These are phyloP conservation scores for Metrosideros polymorpha DNA, from an alignment of 441 rosid species.

Conservation along the genomic window DNA sequence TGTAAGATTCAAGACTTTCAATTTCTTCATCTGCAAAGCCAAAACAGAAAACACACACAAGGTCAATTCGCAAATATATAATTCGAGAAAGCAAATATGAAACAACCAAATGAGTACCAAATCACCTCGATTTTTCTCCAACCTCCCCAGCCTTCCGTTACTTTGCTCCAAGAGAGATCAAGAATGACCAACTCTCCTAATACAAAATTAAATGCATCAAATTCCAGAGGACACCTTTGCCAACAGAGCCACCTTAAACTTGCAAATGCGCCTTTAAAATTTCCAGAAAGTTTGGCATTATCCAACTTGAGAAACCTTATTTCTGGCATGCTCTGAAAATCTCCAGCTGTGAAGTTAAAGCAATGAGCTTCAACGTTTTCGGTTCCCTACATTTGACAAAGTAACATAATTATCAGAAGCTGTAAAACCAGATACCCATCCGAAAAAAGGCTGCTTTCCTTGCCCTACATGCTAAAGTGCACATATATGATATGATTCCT, in stretches of 20 bases:
- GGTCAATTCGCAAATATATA: background rate
- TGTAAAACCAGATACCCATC: too few species aligned
- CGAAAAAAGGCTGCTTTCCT: too few species aligned
- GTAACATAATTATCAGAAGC: too few species aligned
- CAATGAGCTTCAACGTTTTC: too few species aligned
- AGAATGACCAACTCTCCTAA: background rate
- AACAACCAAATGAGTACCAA: background rate
- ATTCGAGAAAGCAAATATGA: background rate
- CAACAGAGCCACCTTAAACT: background rate
- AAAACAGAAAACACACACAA: accelerated
- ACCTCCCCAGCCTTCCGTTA: background rate
- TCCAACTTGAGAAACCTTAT: too few species aligned
- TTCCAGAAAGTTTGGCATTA: too few species aligned
- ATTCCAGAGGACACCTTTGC: background rate
- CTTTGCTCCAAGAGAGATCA: background rate
- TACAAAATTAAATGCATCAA: background rate
- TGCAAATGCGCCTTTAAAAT: too few species aligned
- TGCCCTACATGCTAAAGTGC: too few species aligned
- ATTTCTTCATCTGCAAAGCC: background rate
- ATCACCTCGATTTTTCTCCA: background rate
- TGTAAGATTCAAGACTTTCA: background rate
- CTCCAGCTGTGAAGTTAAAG: too few species aligned
- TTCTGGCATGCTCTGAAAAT: too few species aligned
- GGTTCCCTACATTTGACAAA: too few species aligned
- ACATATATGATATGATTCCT: too few species aligned